Percentiles rank a stretch among this genome's conserved stretches.
Conservation (phyloP, 805 yeast genomes). For the Starmerella kuoi region DNA sequence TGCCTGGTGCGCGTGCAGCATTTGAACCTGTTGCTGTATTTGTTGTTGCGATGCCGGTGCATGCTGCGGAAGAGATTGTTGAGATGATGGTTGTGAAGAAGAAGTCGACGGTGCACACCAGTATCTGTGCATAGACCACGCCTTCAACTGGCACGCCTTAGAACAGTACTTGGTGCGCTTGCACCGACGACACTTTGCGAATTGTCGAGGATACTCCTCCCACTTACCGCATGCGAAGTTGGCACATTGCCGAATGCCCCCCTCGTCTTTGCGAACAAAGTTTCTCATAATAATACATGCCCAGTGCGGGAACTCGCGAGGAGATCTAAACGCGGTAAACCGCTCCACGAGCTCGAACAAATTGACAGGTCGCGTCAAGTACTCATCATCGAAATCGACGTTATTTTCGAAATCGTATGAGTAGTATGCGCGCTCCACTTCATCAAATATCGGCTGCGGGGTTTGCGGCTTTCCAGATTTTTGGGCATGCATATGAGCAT, state of each 20-base stretch:
- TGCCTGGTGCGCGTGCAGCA: not conserved
- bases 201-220: conserved; percentile 83
- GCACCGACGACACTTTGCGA: conserved; percentile 89
- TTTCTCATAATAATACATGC: conserved; percentile 96
- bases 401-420: conserved; percentile 28
- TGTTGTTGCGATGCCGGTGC: not conserved
- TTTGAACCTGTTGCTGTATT: not conserved
- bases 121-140: conserved; percentile 87
- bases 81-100: conserved; percentile 6
- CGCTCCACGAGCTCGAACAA: conserved; percentile 85
- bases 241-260: conserved; percentile 92
- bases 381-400: conserved; percentile 36
- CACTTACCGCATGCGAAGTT: conserved; percentile 85
- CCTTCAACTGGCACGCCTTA: conserved; percentile 76
- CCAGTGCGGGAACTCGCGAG: conserved; percentile 85
- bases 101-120: conserved; percentile 50
- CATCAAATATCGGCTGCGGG: not conserved
- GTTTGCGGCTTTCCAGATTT: not conserved
- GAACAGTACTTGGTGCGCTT: conserved; percentile 92
- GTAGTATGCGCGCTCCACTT: conserved; percentile 20
- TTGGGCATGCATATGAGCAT: not conserved
- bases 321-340: conserved; percentile 59
- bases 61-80: not conserved
- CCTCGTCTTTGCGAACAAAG: conserved; percentile 74
- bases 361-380: conserved; percentile 38